Conservation (phyloP, 176 grass and related monocot species). For the Eragrostis nindensis region DNA sequence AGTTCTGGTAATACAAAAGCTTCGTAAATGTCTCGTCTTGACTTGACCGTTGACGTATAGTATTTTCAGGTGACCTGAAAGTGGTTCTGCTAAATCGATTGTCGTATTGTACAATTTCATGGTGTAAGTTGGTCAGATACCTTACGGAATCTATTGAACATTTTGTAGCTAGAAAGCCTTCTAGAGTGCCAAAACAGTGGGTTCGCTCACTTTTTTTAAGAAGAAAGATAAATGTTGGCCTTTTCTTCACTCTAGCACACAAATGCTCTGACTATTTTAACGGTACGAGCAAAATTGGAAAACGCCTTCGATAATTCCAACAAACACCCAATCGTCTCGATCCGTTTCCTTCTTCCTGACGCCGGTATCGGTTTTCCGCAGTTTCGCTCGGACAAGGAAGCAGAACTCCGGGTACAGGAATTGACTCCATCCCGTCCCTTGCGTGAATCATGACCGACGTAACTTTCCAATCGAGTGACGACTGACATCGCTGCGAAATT, state of each 20-base stretch:
- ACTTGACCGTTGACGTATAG: not conserved
- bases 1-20: not conserved
- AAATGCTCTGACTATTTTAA: not conserved
- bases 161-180: not conserved
- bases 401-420: not conserved
- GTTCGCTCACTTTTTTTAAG: too few relatives aligned
- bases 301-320: not conserved
- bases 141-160: not conserved
- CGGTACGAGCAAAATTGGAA: not conserved
- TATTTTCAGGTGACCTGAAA: not conserved
- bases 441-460: too few relatives aligned
- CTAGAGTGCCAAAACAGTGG: not conserved
- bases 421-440: not conserved
- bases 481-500: not conserved
- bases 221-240: too few relatives aligned
- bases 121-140: not conserved
- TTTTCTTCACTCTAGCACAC: not conserved
- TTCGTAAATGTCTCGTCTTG: not conserved
- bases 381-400: conserved; percentile 3
- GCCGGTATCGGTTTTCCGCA: not conserved
- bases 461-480: not conserved
- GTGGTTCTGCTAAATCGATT: not conserved
- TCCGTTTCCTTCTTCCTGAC: not conserved
- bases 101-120: not conserved
- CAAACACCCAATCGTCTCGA: not conserved